Evolutionary conservation across 2,329 filamentous ascomycete genomes (phyloP).

Genomic region (Capronia epimyces): DNA sequence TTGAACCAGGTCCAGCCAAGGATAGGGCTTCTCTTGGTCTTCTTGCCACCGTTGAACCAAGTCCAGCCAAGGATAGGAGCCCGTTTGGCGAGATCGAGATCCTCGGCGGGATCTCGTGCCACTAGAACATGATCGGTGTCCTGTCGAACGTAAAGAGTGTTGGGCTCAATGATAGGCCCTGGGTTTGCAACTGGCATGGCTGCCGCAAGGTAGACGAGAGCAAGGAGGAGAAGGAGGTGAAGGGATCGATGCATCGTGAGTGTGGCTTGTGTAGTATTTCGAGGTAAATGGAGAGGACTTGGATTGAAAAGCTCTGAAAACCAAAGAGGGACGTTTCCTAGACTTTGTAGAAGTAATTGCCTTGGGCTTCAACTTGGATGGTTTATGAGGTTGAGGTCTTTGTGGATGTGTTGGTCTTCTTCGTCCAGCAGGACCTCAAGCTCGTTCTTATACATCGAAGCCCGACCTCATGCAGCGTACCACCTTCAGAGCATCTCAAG

Average conservation of each 20-base stretch:
- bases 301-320: neutral
- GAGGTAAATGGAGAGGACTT: neutral
- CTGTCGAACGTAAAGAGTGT: conserved; percentile 3
- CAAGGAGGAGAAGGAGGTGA: neutral
- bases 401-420: neutral
- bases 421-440: neutral
- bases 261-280: neutral
- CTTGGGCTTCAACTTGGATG: neutral
- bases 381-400: too few relatives aligned
- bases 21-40: neutral
- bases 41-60: neutral
- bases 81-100: neutral
- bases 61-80: neutral
- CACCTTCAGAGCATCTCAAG: neutral
- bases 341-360: neutral
- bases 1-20: conserved; percentile 1
- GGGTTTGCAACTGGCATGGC: neutral
- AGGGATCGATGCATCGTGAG: conserved; percentile 2
- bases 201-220: neutral
- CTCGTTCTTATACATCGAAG: neutral
- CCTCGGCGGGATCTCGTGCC: neutral
- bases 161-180: neutral
- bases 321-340: neutral
- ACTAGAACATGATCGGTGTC: neutral
- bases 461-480: neutral